phyloP scores from a whole-genome alignment of 2,329 filamentous ascomycete species.

The Domatiomyces catenatus region DNA sequence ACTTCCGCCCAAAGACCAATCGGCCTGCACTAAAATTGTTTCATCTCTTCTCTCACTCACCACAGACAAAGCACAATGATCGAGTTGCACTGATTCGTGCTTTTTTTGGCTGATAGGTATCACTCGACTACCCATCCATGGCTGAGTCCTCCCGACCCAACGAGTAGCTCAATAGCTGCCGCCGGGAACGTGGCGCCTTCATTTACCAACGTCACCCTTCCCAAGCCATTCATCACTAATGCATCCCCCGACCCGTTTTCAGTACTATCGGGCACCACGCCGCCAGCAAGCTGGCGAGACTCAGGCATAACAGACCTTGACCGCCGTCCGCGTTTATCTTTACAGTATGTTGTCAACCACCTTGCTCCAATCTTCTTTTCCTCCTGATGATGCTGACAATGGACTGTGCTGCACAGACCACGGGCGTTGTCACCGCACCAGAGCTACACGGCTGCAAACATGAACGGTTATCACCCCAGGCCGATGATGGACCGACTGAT shows the following conservation, averaged over 20 bases:
- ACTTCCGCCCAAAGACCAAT: background rate
- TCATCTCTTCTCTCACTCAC: background rate
- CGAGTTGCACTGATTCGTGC: slow-evolving; percentile 4
- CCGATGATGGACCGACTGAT: background rate
- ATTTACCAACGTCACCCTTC: slow-evolving; percentile 28
- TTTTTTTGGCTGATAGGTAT: slow-evolving; percentile 7
- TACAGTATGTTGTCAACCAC: slow-evolving; percentile 1
- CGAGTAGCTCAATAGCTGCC: slow-evolving; percentile 38
- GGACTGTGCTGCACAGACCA: slow-evolving; percentile 8
- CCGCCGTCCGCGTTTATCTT: slow-evolving; percentile 26
- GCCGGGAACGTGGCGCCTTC: slow-evolving; percentile 38
- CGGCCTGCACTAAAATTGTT: background rate
- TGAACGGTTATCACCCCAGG: background rate
- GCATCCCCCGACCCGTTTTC: slow-evolving; percentile 11
- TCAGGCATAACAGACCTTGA: slow-evolving; percentile 10
- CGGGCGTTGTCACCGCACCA: slow-evolving; percentile 9
- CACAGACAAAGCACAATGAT: background rate
- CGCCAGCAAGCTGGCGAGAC: slow-evolving; percentile 15
- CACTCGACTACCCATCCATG: slow-evolving; percentile 30
- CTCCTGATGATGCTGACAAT: slow-evolving; percentile 2
- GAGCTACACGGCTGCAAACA: background rate
- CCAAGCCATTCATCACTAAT: slow-evolving; percentile 23
- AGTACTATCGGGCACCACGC: slow-evolving; percentile 13
- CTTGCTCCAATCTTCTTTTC: background rate
- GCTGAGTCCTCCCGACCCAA: slow-evolving; percentile 37